Evolutionary conservation across 139 green algal genomes (phyloP), one percentile per base, ranked within the genome.

Genomic region (Eudorina sp.): DNA sequence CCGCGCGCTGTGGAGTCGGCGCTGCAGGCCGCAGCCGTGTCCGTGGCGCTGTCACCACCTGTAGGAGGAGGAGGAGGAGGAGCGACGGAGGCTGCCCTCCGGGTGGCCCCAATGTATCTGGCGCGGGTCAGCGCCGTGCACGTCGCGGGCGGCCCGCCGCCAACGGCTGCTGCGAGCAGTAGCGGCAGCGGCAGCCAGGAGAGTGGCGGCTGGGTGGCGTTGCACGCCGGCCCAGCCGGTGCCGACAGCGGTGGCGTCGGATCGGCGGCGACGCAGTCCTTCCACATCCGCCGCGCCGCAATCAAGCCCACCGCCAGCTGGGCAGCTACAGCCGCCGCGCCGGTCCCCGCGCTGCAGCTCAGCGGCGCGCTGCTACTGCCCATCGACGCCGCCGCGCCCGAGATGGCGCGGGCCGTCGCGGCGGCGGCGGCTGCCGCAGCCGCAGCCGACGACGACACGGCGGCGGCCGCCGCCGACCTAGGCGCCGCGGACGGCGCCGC

Each of bases 311-410:
- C 41, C 16, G 3, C 62, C 43, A 31, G 2, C 80, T 5, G 1
- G 29, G 45, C 0, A 13, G 2, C 58, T 14, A 4, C 40, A 0
- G 58, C 14, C 58, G 27, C 55, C 8, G n/a, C 80, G 2, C 43
- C 19, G 41, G 27, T 14, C 19, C 23, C 75, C 9, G 3, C 23
- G 16, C 72, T 93, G 13, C 31, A 18, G 9, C 41, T 94, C 40
- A 83, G 27, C 64, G 85, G 69, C n/a, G 85, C 46, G 0, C 46
- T 91, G 53, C n/a, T 95, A 53, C 76, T 93, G 40, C 83, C 90
- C 0, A 25, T 90, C 9, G 76, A 41, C 53, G 70, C 76, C 27
- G 48, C 72, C 36, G 41, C 92, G 34, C 53, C 83, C 21, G 81
- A 38, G 13, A 60, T 27, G 25, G 77, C 86, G 0, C 29, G 40